Evolutionary conservation across 495 filamentous ascomycete species (phyloP).

Genomic region (Lophiotrema nucula): DNA sequence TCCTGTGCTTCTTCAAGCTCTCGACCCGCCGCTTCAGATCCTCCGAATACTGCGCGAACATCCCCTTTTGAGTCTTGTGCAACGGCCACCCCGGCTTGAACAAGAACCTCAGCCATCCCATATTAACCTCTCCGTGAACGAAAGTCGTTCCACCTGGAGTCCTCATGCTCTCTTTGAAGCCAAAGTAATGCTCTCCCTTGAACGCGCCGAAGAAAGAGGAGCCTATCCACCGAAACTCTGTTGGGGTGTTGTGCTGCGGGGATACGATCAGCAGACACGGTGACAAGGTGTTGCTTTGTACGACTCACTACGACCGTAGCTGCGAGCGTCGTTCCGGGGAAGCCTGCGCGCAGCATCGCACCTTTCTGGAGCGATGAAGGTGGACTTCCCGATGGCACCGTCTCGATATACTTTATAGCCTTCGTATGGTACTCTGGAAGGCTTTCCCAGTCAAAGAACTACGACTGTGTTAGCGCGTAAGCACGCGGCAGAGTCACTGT

Average conservation of each 20-base stretch:
- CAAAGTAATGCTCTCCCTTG: slow-evolving; percentile 6
- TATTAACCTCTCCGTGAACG: slow-evolving; percentile 12
- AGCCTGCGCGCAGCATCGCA: background rate
- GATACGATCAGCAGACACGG: too few relatives aligned
- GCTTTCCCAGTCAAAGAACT: too few relatives aligned
- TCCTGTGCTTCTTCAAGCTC: too few relatives aligned
- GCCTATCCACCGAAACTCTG: slow-evolving; percentile 15
- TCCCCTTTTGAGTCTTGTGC: background rate
- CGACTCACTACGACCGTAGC: background rate
- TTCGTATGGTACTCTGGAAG: too few relatives aligned
- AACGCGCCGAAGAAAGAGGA: background rate
- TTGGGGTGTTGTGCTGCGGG: slow-evolving; percentile 1
- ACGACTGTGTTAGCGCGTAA: too few relatives aligned
- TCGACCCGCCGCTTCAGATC: slow-evolving; percentile 9
- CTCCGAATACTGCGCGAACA: slow-evolving; percentile 5
- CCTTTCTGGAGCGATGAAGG: slow-evolving; percentile 1
- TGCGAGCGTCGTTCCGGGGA: background rate
- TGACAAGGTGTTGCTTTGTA: too few relatives aligned
- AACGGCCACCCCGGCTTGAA: slow-evolving; percentile 10
- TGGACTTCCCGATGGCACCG: background rate
- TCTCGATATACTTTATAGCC: too few relatives aligned
- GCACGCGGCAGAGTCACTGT: too few relatives aligned
- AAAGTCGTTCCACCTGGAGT: slow-evolving; percentile 10
- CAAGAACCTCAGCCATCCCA: slow-evolving; percentile 1
- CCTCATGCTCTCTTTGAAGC: background rate